These are phyloP conservation scores for Acanthamoeba divionensis DNA, from an alignment of 208 protist species.

Conservation along the genomic window DNA sequence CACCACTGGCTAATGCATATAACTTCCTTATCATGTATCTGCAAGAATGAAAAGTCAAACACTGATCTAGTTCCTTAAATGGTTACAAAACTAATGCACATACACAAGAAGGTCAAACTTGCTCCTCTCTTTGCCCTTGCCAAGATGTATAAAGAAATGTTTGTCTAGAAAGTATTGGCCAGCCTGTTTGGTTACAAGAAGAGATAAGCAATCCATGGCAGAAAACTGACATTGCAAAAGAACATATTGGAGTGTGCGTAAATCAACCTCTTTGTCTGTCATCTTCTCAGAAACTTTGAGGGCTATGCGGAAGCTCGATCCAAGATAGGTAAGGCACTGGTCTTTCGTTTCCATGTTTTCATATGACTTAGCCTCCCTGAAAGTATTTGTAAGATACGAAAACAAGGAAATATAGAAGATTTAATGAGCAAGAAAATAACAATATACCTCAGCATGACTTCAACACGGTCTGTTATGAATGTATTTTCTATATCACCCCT, in stretches of 20 bases:
- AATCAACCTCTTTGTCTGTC: constrained; percentile 66
- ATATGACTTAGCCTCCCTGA: constrained; percentile 3
- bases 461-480: constrained; percentile 77
- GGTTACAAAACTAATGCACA: not conserved
- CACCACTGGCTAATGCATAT: constrained; percentile 86
- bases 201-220: not conserved
- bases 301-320: constrained; percentile 36
- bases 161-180: constrained; percentile 74
- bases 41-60: not conserved
- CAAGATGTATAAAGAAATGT: constrained; percentile 81
- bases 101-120: constrained; percentile 95
- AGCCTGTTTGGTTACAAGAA: not conserved
- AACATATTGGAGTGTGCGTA: not conserved
- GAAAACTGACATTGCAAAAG: not conserved
- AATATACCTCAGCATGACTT: constrained; percentile 41
- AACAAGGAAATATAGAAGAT: no score
- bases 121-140: constrained; percentile 51
- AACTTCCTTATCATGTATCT: constrained; percentile 86
- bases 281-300: constrained; percentile 9
- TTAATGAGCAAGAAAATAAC: no score
- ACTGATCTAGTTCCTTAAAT: not conserved
- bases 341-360: constrained; percentile 58
- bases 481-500: constrained; percentile 71
- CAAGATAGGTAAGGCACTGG: constrained; percentile 71
- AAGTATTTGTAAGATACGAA: not conserved